Base-by-base conservation (phyloP, 805 yeast genomes). In the Yarrowia divulgata region DNA sequence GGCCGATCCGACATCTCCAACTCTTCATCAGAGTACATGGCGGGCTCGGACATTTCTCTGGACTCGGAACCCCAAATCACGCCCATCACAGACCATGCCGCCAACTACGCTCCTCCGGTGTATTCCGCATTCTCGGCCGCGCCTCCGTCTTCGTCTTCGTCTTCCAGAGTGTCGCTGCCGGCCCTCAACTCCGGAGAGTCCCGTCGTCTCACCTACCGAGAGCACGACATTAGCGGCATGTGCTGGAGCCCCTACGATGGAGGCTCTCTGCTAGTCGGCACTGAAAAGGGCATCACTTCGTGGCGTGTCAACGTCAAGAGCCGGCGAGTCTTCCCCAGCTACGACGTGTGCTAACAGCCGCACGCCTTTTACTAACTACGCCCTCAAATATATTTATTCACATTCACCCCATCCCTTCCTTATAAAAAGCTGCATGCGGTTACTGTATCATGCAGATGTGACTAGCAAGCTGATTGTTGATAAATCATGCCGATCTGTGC, bases 211-310 rank as follows among this genome's bases (percentile, higher is more conserved):
- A 32, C 35, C 4, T 66, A 66, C 49, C 62, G 50, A 5, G 85
- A 83, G 70, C 80, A 79, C 71, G 89, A 87, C 70, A 83, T 89
- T 10, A 81, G 86, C 18, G 93, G 93, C 0, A 75, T 89, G 69
- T 88, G 86, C 69, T 84, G 90, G 84, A 77, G 84, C 57, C 82
- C 81, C 57, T 83, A 82, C 71, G 76, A 77, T 18, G 82, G 84
- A 9, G 88, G 88, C 0, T 81, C 86, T 45, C 76, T 89, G 46
- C 79, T 86, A 8, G 85, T 89, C 43, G 93, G 91, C 0, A 83
- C 87, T 67, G 88, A 86, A 70, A 85, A 84, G 54, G 96, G 96
- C 0, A 79, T 91, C 23, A 81, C 88, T 57, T 81, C 83, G 72
- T 90, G 94, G 93, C 85, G 85, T 52, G 83, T 90, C 58, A 90